A percentile compares a stretch with the other conserved stretches of the same genome.
Evolutionary conservation across 2,329 filamentous ascomycete genomes (phyloP).

Genomic region (Paracoccidioides brasiliensis): DNA sequence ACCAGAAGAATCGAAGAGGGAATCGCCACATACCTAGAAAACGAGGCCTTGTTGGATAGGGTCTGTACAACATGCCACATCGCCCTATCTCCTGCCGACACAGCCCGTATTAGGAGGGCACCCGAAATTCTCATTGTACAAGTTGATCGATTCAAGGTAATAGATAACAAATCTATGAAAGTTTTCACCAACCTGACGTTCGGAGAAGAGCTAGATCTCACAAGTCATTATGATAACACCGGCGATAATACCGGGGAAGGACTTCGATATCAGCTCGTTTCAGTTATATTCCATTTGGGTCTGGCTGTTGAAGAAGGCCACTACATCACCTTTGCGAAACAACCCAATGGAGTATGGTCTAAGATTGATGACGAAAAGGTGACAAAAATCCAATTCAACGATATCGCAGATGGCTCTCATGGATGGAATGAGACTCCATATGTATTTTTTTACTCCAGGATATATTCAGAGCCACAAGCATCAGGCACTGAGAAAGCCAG

Average conservation of each 20-base stretch:
- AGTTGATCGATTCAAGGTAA: conserved; percentile 5
- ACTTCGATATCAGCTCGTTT: conserved; percentile 5
- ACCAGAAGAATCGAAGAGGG: background rate
- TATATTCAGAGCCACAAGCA: background rate
- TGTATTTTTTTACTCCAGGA: background rate
- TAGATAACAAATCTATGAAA: background rate
- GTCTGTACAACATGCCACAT: background rate
- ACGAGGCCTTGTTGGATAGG: background rate
- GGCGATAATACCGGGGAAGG: background rate
- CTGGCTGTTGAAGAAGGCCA: conserved; percentile 2
- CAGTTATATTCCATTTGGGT: conserved; percentile 6
- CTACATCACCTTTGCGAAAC: conserved; percentile 6
- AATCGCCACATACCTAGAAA: background rate
- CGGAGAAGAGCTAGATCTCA: conserved; percentile 8
- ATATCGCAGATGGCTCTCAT: background rate
- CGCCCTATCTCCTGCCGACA: background rate
- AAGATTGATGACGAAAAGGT: conserved; percentile 3
- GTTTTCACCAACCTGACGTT: conserved; percentile 3
- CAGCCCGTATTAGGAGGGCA: conserved; percentile 6
- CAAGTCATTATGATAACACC: conserved; percentile 1
- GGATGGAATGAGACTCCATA: background rate
- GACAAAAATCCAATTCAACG: background rate
- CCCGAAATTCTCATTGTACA: conserved; percentile 10
- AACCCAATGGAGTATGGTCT: conserved; percentile 7
- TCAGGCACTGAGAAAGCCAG: background rate